Evolutionary conservation across 2,329 filamentous ascomycete species (phyloP).

Genomic region (Alternaria metachromatica): DNA sequence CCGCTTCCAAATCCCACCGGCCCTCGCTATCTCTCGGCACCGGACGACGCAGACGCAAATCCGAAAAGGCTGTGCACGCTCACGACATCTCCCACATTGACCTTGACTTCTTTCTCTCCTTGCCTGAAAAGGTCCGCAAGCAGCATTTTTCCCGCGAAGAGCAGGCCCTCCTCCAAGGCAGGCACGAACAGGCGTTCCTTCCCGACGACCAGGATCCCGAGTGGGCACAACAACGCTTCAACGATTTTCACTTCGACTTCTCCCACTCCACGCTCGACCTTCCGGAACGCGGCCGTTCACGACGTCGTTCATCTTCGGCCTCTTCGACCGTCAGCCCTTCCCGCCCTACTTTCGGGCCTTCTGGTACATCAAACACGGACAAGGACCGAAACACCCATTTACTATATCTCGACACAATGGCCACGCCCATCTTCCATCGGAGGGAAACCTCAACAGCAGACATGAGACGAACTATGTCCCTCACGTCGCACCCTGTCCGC

Average conservation of each 20-base stretch:
- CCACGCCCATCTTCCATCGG: constrained; percentile 25
- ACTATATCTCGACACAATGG: constrained; percentile 39
- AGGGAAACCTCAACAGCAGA: constrained; percentile 19
- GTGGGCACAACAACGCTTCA: constrained; percentile 37
- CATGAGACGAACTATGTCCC: constrained; percentile 70
- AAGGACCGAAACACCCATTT: constrained; percentile 28
- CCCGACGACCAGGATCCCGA: constrained; percentile 17
- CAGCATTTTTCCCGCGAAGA: constrained; percentile 76
- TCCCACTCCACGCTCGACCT: constrained; percentile 10
- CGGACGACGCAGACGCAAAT: constrained; percentile 44
- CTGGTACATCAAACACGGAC: constrained; percentile 18
- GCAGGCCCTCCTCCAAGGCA: constrained; percentile 63
- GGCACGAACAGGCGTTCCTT: constrained; percentile 28
- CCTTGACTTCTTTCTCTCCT: constrained; percentile 70
- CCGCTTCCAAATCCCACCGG: constrained; percentile 24
- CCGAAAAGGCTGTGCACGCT: constrained; percentile 35
- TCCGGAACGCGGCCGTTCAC: constrained; percentile 21
- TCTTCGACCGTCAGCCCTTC: constrained; percentile 28
- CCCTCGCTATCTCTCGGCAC: constrained; percentile 29
- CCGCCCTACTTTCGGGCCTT: constrained; percentile 17
- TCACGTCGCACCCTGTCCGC: constrained; percentile 70
- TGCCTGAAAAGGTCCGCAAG: constrained; percentile 76
- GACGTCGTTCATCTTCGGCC: constrained; percentile 25
- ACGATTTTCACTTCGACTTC: constrained; percentile 44
- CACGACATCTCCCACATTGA: constrained; percentile 60